Evolutionary conservation across 2,329 filamentous ascomycete genomes (phyloP), one percentile per base, ranked within the genome.

Genomic region (Diaporthe vaccinii): DNA sequence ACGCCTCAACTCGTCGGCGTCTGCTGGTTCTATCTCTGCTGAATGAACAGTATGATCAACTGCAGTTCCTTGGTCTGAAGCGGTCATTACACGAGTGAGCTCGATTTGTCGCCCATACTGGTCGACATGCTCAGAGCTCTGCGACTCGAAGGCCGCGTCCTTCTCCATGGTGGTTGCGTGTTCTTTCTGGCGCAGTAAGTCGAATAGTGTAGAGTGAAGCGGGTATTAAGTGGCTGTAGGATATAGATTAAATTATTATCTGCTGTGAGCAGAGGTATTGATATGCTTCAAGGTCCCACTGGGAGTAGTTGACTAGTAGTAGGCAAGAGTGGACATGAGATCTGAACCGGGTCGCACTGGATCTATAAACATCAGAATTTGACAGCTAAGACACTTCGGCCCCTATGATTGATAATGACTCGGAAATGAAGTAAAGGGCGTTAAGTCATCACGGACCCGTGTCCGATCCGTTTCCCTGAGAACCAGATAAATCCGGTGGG

Each of bases 1-100:
- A 12, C 73, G 68, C 28, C 68, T 75, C 28, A 75, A 12, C 25
- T 62, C 73, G n/a, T 73, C 8, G 10, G 70, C 70, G n/a, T 72
- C 70, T 17, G 49, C 57, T 15, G 70, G 57, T 17, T 62, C 44
- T 25, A 72, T 72, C 36, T 72, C 70, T 31, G 44, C n/a, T 28
- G 55, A 62, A 22, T 28, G 58, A 20, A 62, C 22, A 39, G 12
- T 4, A 9, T 61, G 31, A 8, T 41, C 41, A 4, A 62, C n/a
- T 3, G 70, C 34, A 28, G 57, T 62, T 9, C 57, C 70, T 4
- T 72, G 44, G n/a, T 72, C 69, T 20, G 57, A 72, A 2, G 31
- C 28, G 44, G n/a, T 62, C 57, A 55, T 15, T 1, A 51, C 57
- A 15, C 31, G 25, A 14, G 31, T 20, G 7, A 53, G 44, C 34